These are phyloP conservation scores for Harrya chromipes DNA, from an alignment of 768 basidiomycete species.

Conservation along the genomic window DNA sequence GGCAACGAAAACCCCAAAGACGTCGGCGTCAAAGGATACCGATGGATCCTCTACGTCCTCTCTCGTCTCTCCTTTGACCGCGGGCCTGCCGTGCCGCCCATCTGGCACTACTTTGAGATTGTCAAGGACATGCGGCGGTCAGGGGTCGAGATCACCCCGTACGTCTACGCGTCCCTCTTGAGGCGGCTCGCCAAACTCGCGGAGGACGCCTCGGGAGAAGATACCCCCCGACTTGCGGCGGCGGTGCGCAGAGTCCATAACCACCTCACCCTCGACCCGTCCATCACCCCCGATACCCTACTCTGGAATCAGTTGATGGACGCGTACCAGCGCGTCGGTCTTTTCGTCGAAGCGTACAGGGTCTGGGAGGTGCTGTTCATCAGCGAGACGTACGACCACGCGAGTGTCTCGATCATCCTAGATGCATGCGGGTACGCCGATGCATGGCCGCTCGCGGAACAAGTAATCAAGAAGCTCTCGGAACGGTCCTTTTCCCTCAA, in stretches of 20 bases:
- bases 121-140: conserved; percentile 75
- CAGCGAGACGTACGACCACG: conserved; percentile 53
- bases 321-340: conserved; percentile 77
- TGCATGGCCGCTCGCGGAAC: conserved; percentile 47
- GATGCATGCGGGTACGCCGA: conserved; percentile 76
- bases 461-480: conserved; percentile 52
- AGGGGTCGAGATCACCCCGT: conserved; percentile 52
- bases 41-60: conserved; percentile 61
- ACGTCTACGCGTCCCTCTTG: conserved; percentile 68
- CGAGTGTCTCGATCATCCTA: conserved; percentile 77
- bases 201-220: conserved; percentile 22
- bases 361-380: conserved; percentile 77
- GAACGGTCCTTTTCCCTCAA: conserved; percentile 53
- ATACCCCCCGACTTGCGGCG: conserved; percentile 36
- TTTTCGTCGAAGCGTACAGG: conserved; percentile 65
- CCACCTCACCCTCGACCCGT: conserved; percentile 72
- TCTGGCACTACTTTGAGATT: conserved; percentile 66
- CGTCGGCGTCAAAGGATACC: conserved; percentile 59
- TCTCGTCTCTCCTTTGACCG: conserved; percentile 53
- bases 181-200: conserved; percentile 50
- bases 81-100: conserved; percentile 38
- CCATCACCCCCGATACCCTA: conserved; percentile 64
- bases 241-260: conserved; percentile 69
- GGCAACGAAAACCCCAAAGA: conserved; percentile 23
- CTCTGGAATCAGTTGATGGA: conserved; percentile 88